Evolutionary conservation across 2,329 filamentous ascomycete species (phyloP).

Genomic region (Aspergillus sp.): DNA sequence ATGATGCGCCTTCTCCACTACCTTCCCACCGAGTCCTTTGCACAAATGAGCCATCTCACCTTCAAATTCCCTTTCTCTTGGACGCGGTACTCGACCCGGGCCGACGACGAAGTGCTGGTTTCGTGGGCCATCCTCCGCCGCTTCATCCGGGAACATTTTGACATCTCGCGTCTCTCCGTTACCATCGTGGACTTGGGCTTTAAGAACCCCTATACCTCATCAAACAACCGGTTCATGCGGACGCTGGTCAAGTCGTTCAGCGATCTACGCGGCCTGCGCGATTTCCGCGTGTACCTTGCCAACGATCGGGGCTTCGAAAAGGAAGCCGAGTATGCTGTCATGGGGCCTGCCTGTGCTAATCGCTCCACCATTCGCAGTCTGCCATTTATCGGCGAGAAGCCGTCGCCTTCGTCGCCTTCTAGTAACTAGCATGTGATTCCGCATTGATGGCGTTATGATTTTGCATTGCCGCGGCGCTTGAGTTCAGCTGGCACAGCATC

Average conservation of each 20-base stretch:
- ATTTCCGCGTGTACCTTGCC: constrained; percentile 19
- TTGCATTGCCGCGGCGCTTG: no score
- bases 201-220: not conserved
- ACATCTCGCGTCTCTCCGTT: constrained; percentile 18
- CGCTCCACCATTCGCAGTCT: not conserved
- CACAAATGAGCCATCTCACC: constrained; percentile 18
- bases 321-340: constrained; percentile 15
- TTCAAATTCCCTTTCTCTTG: constrained; percentile 20
- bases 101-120: constrained; percentile 10
- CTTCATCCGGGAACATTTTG: constrained; percentile 29
- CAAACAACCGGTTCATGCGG: constrained; percentile 13
- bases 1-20: constrained; percentile 19
- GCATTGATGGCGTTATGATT: no score
- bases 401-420: not conserved
- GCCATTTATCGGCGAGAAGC: not conserved
- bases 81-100: constrained; percentile 4
- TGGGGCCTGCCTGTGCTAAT: constrained; percentile 8
- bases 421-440: no score
- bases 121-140: constrained; percentile 25
- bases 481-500: no score
- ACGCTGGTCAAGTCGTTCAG: constrained; percentile 18
- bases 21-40: constrained; percentile 19
- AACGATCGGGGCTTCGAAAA: constrained; percentile 20
- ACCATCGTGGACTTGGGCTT: constrained; percentile 20
- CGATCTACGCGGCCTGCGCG: constrained; percentile 16